A percentile compares a stretch with the other conserved stretches of the same genome.
Conservation (phyloP, 192 early-diverging fungal genomes). For the Chytriomyces confervae region DNA sequence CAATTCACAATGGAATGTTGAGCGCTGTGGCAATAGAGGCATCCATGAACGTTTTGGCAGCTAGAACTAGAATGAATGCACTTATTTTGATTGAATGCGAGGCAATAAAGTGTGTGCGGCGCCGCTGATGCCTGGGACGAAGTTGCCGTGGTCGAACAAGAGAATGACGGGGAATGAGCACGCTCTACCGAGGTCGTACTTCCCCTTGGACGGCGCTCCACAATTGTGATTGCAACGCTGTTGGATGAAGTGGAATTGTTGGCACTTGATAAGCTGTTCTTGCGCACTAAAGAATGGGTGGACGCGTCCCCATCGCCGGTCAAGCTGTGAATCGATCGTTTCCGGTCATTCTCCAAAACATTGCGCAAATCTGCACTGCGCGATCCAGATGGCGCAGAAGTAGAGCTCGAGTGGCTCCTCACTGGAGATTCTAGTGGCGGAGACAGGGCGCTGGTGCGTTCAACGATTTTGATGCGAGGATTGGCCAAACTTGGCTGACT, state of each 20-base stretch:
- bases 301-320: not conserved
- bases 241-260: not conserved
- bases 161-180: not conserved
- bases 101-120: not conserved
- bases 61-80: slow-evolving; percentile 1
- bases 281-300: not conserved
- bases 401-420: not conserved
- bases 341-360: slow-evolving; percentile 22
- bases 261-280: not conserved
- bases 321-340: slow-evolving; percentile 19
- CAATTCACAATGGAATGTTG: slow-evolving; percentile 15
- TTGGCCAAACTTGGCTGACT: not conserved
- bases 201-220: slow-evolving; percentile 19
- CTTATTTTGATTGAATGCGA: not conserved
- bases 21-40: not conserved
- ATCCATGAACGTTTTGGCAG: slow-evolving; percentile 3
- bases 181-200: no score
- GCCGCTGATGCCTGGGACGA: not conserved
- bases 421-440: not conserved
- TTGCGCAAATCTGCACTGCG: slow-evolving; percentile 2
- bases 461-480: slow-evolving; percentile 29
- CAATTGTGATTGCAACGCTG: slow-evolving; percentile 28
- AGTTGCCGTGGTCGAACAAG: not conserved
- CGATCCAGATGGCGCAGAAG: not conserved
- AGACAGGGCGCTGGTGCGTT: not conserved